Conservation (phyloP, 2,329 filamentous ascomycete species). For the Fusarium chlamydosporum region DNA sequence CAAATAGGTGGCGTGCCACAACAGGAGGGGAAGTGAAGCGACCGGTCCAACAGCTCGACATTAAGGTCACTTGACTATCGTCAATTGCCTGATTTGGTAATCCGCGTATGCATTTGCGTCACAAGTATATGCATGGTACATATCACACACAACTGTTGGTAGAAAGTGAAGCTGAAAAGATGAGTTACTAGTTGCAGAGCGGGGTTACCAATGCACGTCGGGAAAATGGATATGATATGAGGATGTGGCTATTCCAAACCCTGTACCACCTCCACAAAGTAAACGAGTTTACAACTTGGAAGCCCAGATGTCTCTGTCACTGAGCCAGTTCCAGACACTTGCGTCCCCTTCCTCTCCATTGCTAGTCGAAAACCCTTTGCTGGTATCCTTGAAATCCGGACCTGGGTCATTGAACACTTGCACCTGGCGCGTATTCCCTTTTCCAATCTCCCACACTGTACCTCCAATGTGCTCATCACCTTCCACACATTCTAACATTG, state of each 20-base stretch:
- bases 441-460: slow-evolving; percentile 60
- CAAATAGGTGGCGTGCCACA: slow-evolving; percentile 2
- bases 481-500: slow-evolving; percentile 60
- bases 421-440: slow-evolving; percentile 53
- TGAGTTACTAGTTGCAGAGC: neutral
- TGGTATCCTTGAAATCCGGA: slow-evolving; percentile 51
- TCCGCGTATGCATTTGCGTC: neutral
- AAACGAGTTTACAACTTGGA: neutral
- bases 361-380: slow-evolving; percentile 51
- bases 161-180: neutral
- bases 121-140: neutral
- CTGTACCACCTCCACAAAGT: neutral
- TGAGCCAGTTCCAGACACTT: slow-evolving; percentile 50
- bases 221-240: neutral
- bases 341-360: slow-evolving; percentile 49
- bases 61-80: slow-evolving; percentile 30
- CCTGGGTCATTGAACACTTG: slow-evolving; percentile 57
- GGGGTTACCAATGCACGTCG: neutral
- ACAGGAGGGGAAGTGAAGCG: slow-evolving; percentile 16
- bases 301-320: slow-evolving; percentile 49
- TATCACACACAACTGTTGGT: neutral
- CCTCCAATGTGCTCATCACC: slow-evolving; percentile 55
- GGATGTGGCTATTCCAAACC: neutral
- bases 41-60: slow-evolving; percentile 11
- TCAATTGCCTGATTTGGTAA: neutral